A percentile compares a stretch with the other conserved stretches of the same genome.
phyloP scores from a whole-genome alignment of 257 asterid genomes.

The Thymus mandschuricus region DNA sequence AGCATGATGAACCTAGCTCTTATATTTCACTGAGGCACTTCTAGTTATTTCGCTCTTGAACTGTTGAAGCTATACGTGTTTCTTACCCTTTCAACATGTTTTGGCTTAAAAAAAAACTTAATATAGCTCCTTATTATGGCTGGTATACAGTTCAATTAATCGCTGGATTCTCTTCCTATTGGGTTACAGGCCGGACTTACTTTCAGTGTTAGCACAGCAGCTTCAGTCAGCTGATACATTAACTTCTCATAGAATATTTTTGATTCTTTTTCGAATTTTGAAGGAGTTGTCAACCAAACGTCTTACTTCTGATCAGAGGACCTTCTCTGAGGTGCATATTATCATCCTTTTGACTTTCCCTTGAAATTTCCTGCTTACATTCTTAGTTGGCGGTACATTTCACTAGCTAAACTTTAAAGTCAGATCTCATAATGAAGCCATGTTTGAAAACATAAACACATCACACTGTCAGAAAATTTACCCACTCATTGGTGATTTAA shows the following conservation, averaged over 20 bases:
- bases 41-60: conserved; percentile 5
- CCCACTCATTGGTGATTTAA: conserved; percentile 5
- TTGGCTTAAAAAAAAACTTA: neutral
- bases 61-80: neutral
- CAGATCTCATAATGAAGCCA: conserved; percentile 21
- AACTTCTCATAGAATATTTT: conserved; percentile 85
- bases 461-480: neutral
- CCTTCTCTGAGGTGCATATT: conserved; percentile 78
- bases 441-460: neutral
- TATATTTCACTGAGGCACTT: neutral
- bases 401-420: conserved; percentile 7
- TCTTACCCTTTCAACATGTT: neutral
- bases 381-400: conserved; percentile 11
- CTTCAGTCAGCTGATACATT: conserved; percentile 86
- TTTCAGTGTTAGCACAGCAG: conserved; percentile 84
- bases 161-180: conserved; percentile 14
- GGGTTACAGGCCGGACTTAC: conserved; percentile 90
- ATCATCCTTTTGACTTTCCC: conserved; percentile 23
- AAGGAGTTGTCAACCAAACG: conserved; percentile 97
- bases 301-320: conserved; percentile 81
- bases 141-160: conserved; percentile 19
- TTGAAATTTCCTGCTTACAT: conserved; percentile 13
- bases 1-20: neutral
- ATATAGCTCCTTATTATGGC: conserved; percentile 17
- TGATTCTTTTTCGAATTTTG: conserved; percentile 87